phyloP scores from a whole-genome alignment of 78 protist species.

The Guillardia theta region DNA sequence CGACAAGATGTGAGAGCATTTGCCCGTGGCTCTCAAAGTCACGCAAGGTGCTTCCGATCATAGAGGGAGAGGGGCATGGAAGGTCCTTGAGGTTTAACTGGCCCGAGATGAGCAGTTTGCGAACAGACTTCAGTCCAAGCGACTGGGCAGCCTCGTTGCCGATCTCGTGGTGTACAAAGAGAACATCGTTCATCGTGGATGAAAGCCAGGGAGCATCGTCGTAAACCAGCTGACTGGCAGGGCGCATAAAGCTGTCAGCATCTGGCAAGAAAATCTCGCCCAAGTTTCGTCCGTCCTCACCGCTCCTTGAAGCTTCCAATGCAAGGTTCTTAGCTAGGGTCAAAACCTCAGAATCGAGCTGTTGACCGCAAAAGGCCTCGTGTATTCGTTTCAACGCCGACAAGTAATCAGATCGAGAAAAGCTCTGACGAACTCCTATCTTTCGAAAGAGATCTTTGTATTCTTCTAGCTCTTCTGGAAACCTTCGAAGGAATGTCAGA shows the following conservation, averaged over 20 bases:
- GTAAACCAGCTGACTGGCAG: neutral
- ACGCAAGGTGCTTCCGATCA: neutral
- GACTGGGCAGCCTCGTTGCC: neutral
- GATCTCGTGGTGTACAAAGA: neutral
- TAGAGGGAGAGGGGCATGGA: slow-evolving; percentile 10
- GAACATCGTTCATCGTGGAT: neutral
- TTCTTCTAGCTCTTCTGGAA: no score
- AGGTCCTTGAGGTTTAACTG: slow-evolving; percentile 8
- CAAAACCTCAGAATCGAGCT: no score
- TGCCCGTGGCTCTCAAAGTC: neutral
- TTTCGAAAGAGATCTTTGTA: no score
- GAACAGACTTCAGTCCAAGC: slow-evolving; percentile 22
- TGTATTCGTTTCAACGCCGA: no score
- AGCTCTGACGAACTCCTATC: no score
- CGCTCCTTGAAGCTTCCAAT: no score
- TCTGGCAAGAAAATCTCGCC: neutral
- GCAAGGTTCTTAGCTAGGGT: no score
- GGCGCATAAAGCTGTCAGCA: neutral
- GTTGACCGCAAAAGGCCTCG: no score
- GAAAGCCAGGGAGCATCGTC: slow-evolving; percentile 45
- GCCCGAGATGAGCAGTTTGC: neutral
- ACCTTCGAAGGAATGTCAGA: no score
- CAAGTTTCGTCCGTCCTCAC: no score
- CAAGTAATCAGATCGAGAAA: no score
- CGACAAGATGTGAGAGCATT: neutral